Percentiles rank a stretch among this genome's conserved stretches.
These are phyloP conservation scores for Solanum ahanhuiri DNA, from an alignment of 257 asterid species.

Conservation along the genomic window DNA sequence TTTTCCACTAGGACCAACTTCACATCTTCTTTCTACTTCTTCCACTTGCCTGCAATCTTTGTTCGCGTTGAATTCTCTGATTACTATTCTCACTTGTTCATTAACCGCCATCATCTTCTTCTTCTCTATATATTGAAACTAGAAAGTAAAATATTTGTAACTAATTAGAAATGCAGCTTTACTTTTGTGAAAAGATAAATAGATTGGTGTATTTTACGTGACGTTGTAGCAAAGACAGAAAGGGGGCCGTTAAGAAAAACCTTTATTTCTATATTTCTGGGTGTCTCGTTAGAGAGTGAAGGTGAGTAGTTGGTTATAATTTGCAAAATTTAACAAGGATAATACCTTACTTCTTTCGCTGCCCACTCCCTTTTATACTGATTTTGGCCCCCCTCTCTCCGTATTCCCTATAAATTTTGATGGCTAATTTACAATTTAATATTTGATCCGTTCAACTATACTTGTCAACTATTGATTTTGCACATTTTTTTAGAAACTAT, in stretches of 20 bases:
- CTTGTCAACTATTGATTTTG: too few species aligned
- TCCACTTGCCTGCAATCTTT: slow-evolving; percentile 62
- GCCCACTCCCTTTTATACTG: not conserved
- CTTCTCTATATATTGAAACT: not conserved
- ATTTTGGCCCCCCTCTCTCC: not conserved
- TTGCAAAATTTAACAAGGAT: not conserved
- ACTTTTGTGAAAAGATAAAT: too few species aligned
- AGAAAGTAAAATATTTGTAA: too few species aligned
- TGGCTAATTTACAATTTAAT: not conserved
- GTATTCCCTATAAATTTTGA: not conserved
- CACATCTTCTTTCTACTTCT: slow-evolving; percentile 67
- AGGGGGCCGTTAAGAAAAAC: not conserved
- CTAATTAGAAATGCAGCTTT: not conserved
- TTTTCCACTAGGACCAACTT: slow-evolving; percentile 67
- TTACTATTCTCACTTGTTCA: slow-evolving; percentile 36
- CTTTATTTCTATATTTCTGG: not conserved
- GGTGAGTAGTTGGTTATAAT: not conserved
- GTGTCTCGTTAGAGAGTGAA: not conserved
- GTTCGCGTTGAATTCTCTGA: slow-evolving; percentile 49
- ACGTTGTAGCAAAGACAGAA: not conserved
- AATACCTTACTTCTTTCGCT: not conserved
- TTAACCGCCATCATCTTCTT: not conserved
- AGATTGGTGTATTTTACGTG: too few species aligned
- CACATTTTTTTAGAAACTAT: too few species aligned
- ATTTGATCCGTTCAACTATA: too few species aligned